These are phyloP conservation scores for Leccinum subtestaceum DNA, from an alignment of 768 basidiomycete genomes.

Conservation along the genomic window DNA sequence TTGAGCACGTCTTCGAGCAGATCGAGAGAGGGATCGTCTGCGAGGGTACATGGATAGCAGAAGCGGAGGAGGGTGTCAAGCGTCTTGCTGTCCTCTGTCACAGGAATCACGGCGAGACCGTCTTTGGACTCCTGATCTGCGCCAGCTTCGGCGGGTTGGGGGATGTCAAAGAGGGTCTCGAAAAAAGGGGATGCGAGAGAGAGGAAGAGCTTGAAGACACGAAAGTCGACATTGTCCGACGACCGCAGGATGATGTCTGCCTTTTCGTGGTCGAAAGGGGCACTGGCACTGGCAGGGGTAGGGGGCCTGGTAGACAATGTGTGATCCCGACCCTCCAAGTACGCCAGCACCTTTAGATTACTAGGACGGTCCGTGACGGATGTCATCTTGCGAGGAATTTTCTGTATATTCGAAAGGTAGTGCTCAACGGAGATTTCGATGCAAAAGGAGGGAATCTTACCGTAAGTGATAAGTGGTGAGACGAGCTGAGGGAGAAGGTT, in stretches of 20 bases:
- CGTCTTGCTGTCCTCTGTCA: background rate
- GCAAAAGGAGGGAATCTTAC: background rate
- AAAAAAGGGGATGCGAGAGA: background rate
- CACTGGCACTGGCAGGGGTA: background rate
- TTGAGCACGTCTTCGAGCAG: background rate
- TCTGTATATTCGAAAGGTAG: background rate
- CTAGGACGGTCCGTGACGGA: background rate
- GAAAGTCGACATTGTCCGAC: background rate
- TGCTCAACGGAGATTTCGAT: background rate
- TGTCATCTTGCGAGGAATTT: background rate
- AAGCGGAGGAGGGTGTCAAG: slow-evolving; percentile 14
- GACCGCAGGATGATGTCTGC: background rate
- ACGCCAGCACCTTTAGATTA: background rate
- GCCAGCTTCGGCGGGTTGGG: background rate
- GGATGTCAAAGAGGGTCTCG: background rate
- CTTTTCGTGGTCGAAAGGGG: background rate
- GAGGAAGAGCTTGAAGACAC: background rate
- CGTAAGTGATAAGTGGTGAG: background rate
- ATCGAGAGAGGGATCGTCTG: background rate
- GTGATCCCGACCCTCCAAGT: background rate
- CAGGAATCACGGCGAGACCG: background rate
- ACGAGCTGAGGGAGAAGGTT: background rate
- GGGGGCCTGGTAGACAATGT: background rate
- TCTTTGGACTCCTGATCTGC: background rate
- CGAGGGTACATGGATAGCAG: slow-evolving; percentile 13